phyloP scores from a whole-genome alignment of 192 early-diverging fungal species.

The Allomyces macrogynus region DNA sequence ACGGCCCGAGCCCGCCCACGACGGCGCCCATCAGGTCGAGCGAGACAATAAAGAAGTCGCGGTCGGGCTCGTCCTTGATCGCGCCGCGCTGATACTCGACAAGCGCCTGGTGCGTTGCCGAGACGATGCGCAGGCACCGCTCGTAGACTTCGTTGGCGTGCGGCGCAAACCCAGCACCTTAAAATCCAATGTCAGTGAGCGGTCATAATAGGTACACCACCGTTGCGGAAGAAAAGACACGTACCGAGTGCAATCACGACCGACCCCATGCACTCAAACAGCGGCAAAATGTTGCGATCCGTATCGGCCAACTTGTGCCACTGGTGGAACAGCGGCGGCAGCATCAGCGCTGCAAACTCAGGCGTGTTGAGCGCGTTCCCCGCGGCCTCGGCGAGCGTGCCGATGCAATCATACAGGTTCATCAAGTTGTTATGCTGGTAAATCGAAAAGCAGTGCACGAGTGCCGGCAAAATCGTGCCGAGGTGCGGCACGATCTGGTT shows the following conservation, averaged over 20 bases:
- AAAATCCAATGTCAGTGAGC: not conserved
- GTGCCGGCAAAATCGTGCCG: constrained; percentile 61
- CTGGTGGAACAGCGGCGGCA: constrained; percentile 69
- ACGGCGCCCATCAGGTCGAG: constrained; percentile 88
- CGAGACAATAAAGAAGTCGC: constrained; percentile 91
- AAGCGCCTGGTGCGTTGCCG: constrained; percentile 33
- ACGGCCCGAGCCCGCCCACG: constrained; percentile 66
- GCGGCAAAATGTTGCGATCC: constrained; percentile 82
- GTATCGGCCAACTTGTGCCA: constrained; percentile 65
- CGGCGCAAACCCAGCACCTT: constrained; percentile 70
- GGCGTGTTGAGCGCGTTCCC: constrained; percentile 59
- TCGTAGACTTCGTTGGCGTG: constrained; percentile 69
- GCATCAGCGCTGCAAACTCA: constrained; percentile 59
- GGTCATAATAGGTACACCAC: too few species aligned
- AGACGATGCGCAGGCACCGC: constrained; percentile 75
- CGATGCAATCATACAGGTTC: constrained; percentile 90
- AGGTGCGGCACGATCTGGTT: constrained; percentile 67
- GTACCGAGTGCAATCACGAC: not conserved
- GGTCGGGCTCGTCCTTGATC: constrained; percentile 43
- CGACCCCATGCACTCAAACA: constrained; percentile 32
- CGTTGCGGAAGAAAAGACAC: constrained; percentile 3
- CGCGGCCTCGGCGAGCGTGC: constrained; percentile 90
- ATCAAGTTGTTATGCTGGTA: constrained; percentile 94
- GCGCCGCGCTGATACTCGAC: constrained; percentile 26
- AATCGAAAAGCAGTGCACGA: constrained; percentile 60